Evolutionary conservation across 2,329 filamentous ascomycete species (phyloP), one percentile per base, ranked within the genome.

Genomic region (Paecilomyces fulvus): DNA sequence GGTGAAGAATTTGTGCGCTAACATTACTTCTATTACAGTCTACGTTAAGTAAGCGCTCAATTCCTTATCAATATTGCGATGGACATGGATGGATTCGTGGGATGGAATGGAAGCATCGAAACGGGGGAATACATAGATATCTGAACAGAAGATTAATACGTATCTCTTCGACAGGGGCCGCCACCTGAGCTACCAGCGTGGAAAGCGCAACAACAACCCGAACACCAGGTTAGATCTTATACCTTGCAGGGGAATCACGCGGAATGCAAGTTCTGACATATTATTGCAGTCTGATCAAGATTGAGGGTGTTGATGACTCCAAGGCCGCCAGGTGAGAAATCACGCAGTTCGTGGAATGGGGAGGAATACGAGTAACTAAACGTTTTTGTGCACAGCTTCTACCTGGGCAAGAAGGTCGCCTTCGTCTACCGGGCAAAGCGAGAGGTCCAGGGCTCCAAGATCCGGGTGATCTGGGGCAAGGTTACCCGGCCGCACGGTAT

Each of bases 391-490:
- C 57, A 58, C 63, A 80, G 77, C 81, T 96, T 96, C 89, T 99
- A 99, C 83, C 83, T 90, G 67, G 94, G 94, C 81, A 99, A 99
- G 89, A 92, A 92, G 83, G 86, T 97, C 77, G 94, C 94, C 77
- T 99, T 91, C 80, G 91, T 99, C 80, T 99, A 97, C 86, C 90
- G 92, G 75, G 92, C 87, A 70, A 87, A 90, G 80, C 92, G 87
- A 81, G 90, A 96, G 83, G 84, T 96, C 75, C 89, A 92, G 73
- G 94, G 94, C 77, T 92, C 91, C 78, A 97, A 97, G 88, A 95
- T 97, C 81, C 87, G 92, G 75, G 88, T 97, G 70, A 96, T 97
- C 83, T 97, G 92, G 91, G 92, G 92, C 83, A 96, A 96, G 84
- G 88, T 97, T 77, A 95, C 90, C 76, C 84, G 91, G 75, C 87